These are phyloP conservation scores for Anisodus tanguticus DNA, from an alignment of 257 asterid species.

Conservation along the genomic window DNA sequence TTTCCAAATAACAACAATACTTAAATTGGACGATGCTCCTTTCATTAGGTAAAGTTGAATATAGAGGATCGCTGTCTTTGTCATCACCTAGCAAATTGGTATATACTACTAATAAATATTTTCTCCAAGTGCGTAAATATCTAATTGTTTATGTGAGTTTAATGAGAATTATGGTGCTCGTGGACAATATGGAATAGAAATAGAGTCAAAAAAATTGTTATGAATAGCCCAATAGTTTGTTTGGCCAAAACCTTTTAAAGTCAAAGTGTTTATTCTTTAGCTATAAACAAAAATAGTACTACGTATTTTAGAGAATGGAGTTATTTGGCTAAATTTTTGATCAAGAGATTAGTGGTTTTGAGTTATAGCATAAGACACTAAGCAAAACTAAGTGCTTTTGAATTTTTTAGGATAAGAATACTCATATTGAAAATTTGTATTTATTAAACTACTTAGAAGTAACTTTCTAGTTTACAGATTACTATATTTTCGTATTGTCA, in stretches of 20 bases:
- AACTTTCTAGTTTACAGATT: not conserved
- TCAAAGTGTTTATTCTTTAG: not conserved
- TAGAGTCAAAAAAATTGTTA: not conserved
- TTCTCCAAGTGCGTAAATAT: not conserved
- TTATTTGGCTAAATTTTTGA: no score
- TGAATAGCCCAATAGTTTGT: not conserved
- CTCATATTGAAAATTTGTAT: not conserved
- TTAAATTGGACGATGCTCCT: not conserved
- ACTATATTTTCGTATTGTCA: not conserved
- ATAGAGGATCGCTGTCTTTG: not conserved
- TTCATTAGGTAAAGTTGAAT: conserved; percentile 25
- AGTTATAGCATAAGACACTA: not conserved
- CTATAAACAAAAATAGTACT: no score
- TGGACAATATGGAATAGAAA: not conserved
- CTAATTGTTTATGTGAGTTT: not conserved
- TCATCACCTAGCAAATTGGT: not conserved
- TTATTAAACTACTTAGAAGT: not conserved
- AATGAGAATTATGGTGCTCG: not conserved
- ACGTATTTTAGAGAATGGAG: not conserved
- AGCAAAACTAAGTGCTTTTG: not conserved
- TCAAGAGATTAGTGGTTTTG: not conserved
- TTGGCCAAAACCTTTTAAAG: not conserved
- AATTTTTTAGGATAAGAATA: not conserved
- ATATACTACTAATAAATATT: not conserved
- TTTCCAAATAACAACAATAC: not conserved